Percentiles rank a stretch among this genome's conserved stretches.
Conservation (phyloP, 179 eudicot genomes). For the Beta lomatogona region DNA sequence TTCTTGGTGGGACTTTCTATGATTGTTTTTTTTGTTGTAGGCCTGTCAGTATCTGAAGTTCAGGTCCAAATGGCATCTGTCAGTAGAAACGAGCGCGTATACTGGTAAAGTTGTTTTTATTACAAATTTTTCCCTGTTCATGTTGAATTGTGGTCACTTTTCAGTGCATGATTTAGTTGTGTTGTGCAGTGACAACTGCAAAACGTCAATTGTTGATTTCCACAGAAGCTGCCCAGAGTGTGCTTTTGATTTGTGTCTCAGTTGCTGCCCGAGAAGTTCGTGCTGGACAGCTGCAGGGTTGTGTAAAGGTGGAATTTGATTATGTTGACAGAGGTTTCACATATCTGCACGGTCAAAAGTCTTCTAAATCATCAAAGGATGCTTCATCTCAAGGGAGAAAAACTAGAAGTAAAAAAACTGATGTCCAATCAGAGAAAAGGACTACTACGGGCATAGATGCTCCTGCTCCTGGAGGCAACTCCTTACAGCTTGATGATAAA, state of each 20-base stretch:
- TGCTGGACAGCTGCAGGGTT: constrained; percentile 46
- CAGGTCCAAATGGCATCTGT: background rate
- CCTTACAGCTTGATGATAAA: background rate
- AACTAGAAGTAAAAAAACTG: background rate
- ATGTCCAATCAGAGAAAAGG: background rate
- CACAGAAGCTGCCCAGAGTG: constrained; percentile 67
- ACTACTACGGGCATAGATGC: background rate
- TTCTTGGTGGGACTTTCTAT: too few relatives aligned
- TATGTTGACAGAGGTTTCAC: constrained; percentile 29
- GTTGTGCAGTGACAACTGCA: constrained; percentile 71
- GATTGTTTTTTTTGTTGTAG: background rate
- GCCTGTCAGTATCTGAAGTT: background rate
- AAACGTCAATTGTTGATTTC: constrained; percentile 63
- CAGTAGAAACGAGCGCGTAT: background rate
- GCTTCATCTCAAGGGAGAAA: background rate
- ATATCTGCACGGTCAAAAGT: constrained; percentile 46
- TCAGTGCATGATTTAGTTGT: background rate
- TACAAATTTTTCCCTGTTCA: too few relatives aligned
- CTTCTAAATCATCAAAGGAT: too few relatives aligned
- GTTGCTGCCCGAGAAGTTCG: constrained; percentile 71
- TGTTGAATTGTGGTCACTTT: background rate
- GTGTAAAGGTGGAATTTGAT: constrained; percentile 37
- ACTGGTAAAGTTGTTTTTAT: background rate
- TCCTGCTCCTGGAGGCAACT: background rate
- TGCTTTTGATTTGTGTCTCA: constrained; percentile 67